phyloP scores from a whole-genome alignment of 345 rosid species.

The Draba incana region DNA sequence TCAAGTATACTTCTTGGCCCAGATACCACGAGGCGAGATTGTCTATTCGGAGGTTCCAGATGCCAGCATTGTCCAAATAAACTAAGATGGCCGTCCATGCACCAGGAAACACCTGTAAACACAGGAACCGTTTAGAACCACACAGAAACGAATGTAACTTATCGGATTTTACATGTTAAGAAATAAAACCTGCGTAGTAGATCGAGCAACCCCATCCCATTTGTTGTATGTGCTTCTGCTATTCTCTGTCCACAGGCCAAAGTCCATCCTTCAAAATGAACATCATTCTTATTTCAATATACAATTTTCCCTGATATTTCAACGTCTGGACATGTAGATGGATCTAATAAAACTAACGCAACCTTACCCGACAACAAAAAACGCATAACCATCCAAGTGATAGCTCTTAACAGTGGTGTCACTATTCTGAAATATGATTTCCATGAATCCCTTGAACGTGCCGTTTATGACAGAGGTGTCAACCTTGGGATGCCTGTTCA shows the following conservation, averaged over 20 bases:
- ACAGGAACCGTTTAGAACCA: not conserved
- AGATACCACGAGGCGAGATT: conserved; percentile 88
- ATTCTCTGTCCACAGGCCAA: conserved; percentile 91
- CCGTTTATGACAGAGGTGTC: conserved; percentile 91
- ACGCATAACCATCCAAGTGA: conserved; percentile 94
- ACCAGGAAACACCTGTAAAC: conserved; percentile 82
- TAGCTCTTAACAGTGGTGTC: conserved; percentile 74
- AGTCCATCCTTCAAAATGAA: conserved; percentile 72
- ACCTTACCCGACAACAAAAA: conserved; percentile 91
- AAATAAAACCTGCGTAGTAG: conserved; percentile 65
- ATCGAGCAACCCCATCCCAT: conserved; percentile 90
- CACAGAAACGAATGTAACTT: conserved; percentile 22
- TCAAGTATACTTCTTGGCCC: conserved; percentile 82
- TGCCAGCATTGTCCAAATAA: conserved; percentile 86
- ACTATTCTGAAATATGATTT: conserved; percentile 90
- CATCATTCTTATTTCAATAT: conserved; percentile 23
- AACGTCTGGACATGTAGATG: conserved; percentile 14
- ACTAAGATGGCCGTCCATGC: conserved; percentile 95
- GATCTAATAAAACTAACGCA: conserved; percentile 29
- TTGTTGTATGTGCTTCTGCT: conserved; percentile 88
- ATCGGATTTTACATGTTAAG: not conserved
- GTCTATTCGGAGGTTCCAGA: conserved; percentile 86
- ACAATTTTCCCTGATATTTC: conserved; percentile 2
- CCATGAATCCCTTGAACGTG: conserved; percentile 83
- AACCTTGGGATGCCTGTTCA: conserved; percentile 75